Conservation (phyloP, 2,329 filamentous ascomycete species). For the Whalleya microplaca region DNA sequence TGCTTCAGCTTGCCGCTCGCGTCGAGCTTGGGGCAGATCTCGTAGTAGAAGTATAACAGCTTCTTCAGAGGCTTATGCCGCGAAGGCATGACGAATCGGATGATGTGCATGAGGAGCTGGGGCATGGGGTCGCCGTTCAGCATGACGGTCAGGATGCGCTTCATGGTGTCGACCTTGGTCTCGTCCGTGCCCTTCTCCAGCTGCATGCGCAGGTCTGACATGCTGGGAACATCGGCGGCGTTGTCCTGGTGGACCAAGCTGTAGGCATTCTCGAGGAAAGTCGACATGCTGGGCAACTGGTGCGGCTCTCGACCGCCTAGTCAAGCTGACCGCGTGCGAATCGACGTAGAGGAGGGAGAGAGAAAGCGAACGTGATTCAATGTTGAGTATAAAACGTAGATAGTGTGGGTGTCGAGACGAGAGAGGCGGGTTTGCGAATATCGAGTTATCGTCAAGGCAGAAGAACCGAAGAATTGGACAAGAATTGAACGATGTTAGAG, state of each 20-base stretch:
- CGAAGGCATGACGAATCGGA: constrained; percentile 98
- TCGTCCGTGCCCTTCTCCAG: constrained; percentile 94
- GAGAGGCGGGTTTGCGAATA: too few relatives aligned
- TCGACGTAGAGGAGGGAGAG: neutral
- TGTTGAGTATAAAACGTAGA: constrained; percentile 7
- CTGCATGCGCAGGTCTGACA: constrained; percentile 90
- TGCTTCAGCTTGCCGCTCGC: constrained; percentile 93
- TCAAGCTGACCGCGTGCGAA: constrained; percentile 7
- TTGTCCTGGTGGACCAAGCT: constrained; percentile 98
- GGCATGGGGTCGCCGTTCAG: constrained; percentile 97
- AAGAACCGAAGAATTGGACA: constrained; percentile 7
- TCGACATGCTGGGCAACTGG: constrained; percentile 70
- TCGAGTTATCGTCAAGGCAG: too few relatives aligned
- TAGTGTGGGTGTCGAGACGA: constrained; percentile 5
- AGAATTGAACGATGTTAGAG: constrained; percentile 11
- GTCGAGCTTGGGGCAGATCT: constrained; percentile 97
- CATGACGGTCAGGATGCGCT: constrained; percentile 95
- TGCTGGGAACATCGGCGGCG: constrained; percentile 84
- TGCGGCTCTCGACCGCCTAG: constrained; percentile 36
- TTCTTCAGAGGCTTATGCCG: constrained; percentile 98
- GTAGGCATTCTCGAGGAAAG: constrained; percentile 93
- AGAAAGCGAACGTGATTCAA: constrained; percentile 2
- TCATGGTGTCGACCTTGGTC: constrained; percentile 93
- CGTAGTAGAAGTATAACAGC: constrained; percentile 98
- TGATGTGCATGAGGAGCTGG: constrained; percentile 97